Conservation (phyloP, 2,329 filamentous ascomycete species). For the Hymenoscyphus fraxineus region DNA sequence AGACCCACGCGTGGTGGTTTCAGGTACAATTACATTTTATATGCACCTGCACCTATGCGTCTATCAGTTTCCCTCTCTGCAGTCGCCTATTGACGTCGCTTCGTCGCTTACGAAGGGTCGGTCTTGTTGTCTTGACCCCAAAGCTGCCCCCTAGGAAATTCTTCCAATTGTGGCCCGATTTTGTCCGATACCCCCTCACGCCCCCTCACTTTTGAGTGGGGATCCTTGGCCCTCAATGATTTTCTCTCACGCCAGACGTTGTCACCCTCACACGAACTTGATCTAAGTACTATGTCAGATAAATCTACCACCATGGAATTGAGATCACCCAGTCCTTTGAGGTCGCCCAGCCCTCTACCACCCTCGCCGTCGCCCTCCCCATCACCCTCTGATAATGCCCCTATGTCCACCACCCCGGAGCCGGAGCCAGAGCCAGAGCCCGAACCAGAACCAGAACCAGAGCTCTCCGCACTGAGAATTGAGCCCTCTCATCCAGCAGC, state of each 20-base stretch:
- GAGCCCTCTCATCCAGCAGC: not conserved
- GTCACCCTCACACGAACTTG: too few species aligned
- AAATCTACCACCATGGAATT: not conserved
- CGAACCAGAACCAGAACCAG: too few species aligned
- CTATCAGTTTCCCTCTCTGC: too few species aligned
- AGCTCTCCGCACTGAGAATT: not conserved
- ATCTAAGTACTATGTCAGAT: not conserved
- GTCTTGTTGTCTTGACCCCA: not conserved
- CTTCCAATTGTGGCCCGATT: too few species aligned
- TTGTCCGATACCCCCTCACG: too few species aligned
- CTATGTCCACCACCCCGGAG: not conserved
- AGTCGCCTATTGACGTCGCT: too few species aligned
- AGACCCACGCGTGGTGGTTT: not conserved
- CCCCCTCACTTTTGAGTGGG: not conserved
- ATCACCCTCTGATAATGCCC: not conserved
- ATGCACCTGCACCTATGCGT: not conserved
- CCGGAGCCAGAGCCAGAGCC: not conserved
- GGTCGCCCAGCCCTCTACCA: too few species aligned
- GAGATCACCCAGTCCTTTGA: not conserved
- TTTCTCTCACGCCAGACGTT: not conserved
- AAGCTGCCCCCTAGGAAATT: not conserved
- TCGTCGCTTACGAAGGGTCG: too few species aligned
- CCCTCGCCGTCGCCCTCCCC: not conserved
- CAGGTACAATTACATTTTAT: not conserved
- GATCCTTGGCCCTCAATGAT: not conserved